Conservation (phyloP, 1,284 basidiomycete species). For the Ustilago lituana region DNA sequence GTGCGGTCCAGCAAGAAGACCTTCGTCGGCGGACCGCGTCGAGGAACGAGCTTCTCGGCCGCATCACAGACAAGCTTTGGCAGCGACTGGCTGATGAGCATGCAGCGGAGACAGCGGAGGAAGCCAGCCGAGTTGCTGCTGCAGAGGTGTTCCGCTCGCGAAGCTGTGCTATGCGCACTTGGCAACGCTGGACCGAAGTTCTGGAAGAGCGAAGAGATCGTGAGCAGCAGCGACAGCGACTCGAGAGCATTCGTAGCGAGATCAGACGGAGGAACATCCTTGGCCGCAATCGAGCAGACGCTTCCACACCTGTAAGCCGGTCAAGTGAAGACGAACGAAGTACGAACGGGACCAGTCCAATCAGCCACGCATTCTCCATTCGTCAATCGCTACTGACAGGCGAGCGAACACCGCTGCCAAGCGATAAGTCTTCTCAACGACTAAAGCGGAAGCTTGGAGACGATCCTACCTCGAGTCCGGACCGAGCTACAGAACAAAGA, state of each 20-base stretch:
- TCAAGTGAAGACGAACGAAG: neutral
- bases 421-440: neutral
- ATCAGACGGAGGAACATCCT: constrained; percentile 27
- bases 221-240: constrained; percentile 13
- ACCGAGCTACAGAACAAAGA: neutral
- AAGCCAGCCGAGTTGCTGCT: constrained; percentile 16
- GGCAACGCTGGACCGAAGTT: constrained; percentile 22
- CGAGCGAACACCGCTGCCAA: neutral
- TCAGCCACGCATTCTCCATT: constrained; percentile 22
- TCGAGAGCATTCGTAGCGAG: constrained; percentile 25
- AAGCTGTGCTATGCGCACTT: constrained; percentile 11
- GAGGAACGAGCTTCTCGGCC: constrained; percentile 14
- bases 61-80: constrained; percentile 21
- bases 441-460: constrained; percentile 26
- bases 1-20: constrained; percentile 18
- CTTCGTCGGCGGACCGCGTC: constrained; percentile 22
- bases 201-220: constrained; percentile 27
- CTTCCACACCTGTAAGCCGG: too few relatives aligned
- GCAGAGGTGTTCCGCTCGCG: constrained; percentile 21
- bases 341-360: constrained; percentile 6
- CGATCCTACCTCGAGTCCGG: neutral
- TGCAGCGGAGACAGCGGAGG: constrained; percentile 8
- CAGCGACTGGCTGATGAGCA: constrained; percentile 15
- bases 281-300: constrained; percentile 14
- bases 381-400: constrained; percentile 31